Evolutionary conservation across 2,329 filamentous ascomycete species (phyloP).

Genomic region (Penicillium polonicum): DNA sequence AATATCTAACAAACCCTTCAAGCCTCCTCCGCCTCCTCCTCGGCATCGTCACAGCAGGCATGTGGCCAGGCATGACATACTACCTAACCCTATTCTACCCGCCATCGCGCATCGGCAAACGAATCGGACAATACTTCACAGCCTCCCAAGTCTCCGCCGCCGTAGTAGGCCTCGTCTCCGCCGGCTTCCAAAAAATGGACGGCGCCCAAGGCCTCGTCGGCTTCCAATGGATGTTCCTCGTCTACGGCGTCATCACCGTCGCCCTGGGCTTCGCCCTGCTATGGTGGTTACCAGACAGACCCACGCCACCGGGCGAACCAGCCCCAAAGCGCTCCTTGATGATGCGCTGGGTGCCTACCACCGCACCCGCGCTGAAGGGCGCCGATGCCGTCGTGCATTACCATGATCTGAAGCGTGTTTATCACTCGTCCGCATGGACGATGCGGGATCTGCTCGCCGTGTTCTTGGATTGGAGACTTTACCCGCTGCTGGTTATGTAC

Average conservation of each 20-base stretch:
- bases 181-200: conserved; percentile 90
- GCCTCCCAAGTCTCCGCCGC: conserved; percentile 85
- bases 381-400: conserved; percentile 81
- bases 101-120: conserved; percentile 78
- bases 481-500: conserved; percentile 86
- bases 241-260: conserved; percentile 76
- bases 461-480: conserved; percentile 81
- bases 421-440: conserved; percentile 72
- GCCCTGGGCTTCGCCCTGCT: conserved; percentile 70
- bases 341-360: conserved; percentile 65
- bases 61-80: conserved; percentile 95
- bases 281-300: conserved; percentile 89
- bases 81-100: conserved; percentile 92
- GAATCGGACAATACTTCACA: conserved; percentile 87
- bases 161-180: conserved; percentile 84
- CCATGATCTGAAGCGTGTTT: conserved; percentile 75
- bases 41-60: conserved; percentile 82
- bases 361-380: conserved; percentile 69
- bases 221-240: conserved; percentile 70
- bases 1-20: conserved; percentile 12
- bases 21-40: conserved; percentile 76
- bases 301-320: conserved; percentile 60
- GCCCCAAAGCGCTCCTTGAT: conserved; percentile 34
- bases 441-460: conserved; percentile 68
- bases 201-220: conserved; percentile 72